Conservation (phyloP, 129 eudicot genomes). For the Escallonia rubra region DNA sequence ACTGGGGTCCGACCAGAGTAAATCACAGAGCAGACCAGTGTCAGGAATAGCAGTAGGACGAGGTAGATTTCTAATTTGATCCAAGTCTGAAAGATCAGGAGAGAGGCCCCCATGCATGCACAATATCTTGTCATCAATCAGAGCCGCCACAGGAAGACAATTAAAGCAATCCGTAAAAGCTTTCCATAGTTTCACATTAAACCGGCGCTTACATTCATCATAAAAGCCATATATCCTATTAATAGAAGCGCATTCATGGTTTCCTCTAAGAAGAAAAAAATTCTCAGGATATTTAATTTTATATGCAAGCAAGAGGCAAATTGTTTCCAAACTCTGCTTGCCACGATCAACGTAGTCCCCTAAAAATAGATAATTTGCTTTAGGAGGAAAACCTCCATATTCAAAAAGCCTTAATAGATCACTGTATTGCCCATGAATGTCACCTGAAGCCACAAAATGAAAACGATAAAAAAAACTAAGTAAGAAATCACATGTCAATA, state of each 20-base stretch:
- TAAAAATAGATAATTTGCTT: conserved; percentile 72
- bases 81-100: conserved; percentile 67
- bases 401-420: conserved; percentile 77
- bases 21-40: conserved; percentile 83
- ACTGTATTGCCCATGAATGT: conserved; percentile 88
- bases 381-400: conserved; percentile 88
- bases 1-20: conserved; percentile 90
- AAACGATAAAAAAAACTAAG: not conserved
- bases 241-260: conserved; percentile 85
- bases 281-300: conserved; percentile 81
- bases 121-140: conserved; percentile 79
- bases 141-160: conserved; percentile 93
- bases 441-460: conserved; percentile 46
- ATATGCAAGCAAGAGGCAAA: conserved; percentile 81
- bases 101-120: conserved; percentile 99
- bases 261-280: conserved; percentile 80
- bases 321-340: conserved; percentile 80
- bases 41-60: conserved; percentile 88
- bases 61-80: conserved; percentile 70
- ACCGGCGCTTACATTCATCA: conserved; percentile 85
- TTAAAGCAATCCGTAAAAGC: conserved; percentile 78
- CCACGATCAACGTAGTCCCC: conserved; percentile 95
- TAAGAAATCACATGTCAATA: too few relatives aligned
- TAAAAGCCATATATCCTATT: conserved; percentile 83
- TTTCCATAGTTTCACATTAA: conserved; percentile 84